These are phyloP conservation scores for Phytophthora hybrid DNA, from an alignment of 352 stramenopile genomes.

Conservation along the genomic window DNA sequence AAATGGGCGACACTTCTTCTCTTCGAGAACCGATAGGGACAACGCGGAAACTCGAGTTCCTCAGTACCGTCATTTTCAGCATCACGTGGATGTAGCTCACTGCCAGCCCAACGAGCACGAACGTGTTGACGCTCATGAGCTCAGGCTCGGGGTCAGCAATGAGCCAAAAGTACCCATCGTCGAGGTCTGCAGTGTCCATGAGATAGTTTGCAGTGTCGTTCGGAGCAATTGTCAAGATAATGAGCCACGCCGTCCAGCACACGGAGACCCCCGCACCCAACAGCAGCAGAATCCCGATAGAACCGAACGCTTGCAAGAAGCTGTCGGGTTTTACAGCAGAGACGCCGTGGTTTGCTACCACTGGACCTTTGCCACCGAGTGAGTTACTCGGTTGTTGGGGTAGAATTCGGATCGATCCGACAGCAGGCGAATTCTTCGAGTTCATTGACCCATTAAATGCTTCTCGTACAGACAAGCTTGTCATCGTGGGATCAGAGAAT, in stretches of 20 bases:
- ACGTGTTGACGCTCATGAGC: slow-evolving; percentile 20
- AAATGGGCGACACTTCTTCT: not conserved
- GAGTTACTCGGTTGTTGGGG: not conserved
- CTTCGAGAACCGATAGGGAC: not conserved
- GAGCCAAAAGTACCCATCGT: slow-evolving; percentile 62
- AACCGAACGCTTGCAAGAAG: slow-evolving; percentile 34
- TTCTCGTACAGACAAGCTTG: not conserved
- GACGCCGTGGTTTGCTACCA: not conserved
- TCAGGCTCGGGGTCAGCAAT: slow-evolving; percentile 26
- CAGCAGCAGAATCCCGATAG: slow-evolving; percentile 28
- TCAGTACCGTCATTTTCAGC: slow-evolving; percentile 34
- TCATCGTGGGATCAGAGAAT: not conserved
- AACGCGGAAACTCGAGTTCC: slow-evolving; percentile 9
- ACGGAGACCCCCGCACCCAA: slow-evolving; percentile 27
- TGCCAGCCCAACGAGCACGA: slow-evolving; percentile 21
- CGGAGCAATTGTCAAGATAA: slow-evolving; percentile 39
- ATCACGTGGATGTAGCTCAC: slow-evolving; percentile 36
- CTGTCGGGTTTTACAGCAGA: not conserved
- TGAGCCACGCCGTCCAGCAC: slow-evolving; percentile 45
- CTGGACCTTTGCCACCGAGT: not conserved
- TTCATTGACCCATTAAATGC: not conserved
- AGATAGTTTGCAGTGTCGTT: slow-evolving; percentile 52
- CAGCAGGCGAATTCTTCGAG: not conserved
- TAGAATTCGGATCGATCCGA: slow-evolving; percentile 3
- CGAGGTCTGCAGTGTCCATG: slow-evolving; percentile 56